Evolutionary conservation across 139 green algal genomes (phyloP).

Genomic region (Micractinium sp.): DNA sequence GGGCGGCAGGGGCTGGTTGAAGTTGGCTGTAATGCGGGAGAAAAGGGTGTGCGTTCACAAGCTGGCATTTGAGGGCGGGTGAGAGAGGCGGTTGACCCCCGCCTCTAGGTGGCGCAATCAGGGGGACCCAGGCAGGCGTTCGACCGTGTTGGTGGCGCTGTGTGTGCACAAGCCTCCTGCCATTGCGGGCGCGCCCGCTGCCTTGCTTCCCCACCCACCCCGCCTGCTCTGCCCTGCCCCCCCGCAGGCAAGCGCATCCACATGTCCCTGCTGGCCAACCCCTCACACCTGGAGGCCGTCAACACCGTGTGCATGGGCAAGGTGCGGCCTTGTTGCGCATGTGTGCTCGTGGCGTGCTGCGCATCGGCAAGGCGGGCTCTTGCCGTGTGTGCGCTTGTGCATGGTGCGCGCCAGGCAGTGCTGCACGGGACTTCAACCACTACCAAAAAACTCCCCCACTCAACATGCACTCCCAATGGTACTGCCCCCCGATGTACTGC

Average conservation of each 20-base stretch:
- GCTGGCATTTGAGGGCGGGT: too few species aligned
- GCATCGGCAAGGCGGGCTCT: conserved; percentile 86
- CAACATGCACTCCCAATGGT: not conserved
- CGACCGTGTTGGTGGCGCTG: too few species aligned
- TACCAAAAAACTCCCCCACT: not conserved
- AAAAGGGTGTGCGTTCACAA: too few species aligned
- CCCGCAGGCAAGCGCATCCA: conserved; percentile 84
- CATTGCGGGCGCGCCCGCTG: not conserved
- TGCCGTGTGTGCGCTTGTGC: not conserved
- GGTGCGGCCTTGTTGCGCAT: too few species aligned
- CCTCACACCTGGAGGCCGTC: conserved; percentile 96
- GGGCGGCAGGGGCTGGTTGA: too few species aligned
- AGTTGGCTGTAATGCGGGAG: too few species aligned
- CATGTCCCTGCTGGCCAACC: conserved; percentile 96
- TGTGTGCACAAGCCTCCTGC: too few species aligned
- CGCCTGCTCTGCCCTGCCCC: not conserved
- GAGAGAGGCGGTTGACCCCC: too few species aligned
- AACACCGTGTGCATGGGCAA: conserved; percentile 95
- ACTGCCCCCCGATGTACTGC: not conserved
- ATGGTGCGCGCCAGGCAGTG: not conserved
- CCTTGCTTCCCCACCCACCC: not conserved
- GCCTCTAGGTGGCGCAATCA: too few species aligned
- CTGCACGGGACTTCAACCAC: not conserved
- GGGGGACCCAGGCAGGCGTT: too few species aligned
- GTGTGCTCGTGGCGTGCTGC: too few species aligned